Evolutionary conservation across 2,329 filamentous ascomycete species (phyloP).

Genomic region (Teratosphaeria nubilosa): DNA sequence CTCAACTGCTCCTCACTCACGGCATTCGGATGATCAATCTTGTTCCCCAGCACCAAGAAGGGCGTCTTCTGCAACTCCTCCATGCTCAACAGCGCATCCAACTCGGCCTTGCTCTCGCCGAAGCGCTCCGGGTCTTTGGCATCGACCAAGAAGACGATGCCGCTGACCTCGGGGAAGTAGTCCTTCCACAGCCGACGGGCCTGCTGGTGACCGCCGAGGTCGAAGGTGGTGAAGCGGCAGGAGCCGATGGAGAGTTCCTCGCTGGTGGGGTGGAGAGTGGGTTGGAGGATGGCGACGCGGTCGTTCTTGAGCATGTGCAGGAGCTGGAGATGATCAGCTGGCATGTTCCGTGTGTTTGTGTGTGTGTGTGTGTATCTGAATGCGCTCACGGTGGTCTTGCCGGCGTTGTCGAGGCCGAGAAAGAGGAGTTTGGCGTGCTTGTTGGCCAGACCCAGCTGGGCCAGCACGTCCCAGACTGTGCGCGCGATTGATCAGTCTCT

Average conservation of each 20-base stretch:
- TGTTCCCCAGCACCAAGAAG: constrained; percentile 94
- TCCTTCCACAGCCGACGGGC: constrained; percentile 92
- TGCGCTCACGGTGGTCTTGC: constrained; percentile 62
- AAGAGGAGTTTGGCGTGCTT: constrained; percentile 95
- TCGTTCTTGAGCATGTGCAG: constrained; percentile 98
- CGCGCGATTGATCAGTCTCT: background rate
- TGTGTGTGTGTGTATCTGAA: background rate
- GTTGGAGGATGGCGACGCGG: constrained; percentile 80
- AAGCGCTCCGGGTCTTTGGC: constrained; percentile 96
- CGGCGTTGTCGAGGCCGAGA: constrained; percentile 85
- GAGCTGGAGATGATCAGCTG: constrained; percentile 33
- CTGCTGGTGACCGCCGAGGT: constrained; percentile 88
- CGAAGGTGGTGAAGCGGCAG: constrained; percentile 72
- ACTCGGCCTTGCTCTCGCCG: constrained; percentile 87
- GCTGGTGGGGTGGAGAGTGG: constrained; percentile 83
- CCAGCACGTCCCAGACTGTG: constrained; percentile 79
- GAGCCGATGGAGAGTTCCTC: constrained; percentile 90
- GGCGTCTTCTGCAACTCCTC: constrained; percentile 93
- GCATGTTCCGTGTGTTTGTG: background rate
- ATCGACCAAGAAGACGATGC: constrained; percentile 95
- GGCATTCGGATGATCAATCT: constrained; percentile 96
- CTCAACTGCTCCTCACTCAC: constrained; percentile 92
- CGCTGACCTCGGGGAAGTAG: constrained; percentile 92
- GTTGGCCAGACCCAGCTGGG: constrained; percentile 79
- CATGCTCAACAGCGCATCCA: constrained; percentile 87